Conservation (phyloP, 179 eudicot genomes). For the Silene coronaria region DNA sequence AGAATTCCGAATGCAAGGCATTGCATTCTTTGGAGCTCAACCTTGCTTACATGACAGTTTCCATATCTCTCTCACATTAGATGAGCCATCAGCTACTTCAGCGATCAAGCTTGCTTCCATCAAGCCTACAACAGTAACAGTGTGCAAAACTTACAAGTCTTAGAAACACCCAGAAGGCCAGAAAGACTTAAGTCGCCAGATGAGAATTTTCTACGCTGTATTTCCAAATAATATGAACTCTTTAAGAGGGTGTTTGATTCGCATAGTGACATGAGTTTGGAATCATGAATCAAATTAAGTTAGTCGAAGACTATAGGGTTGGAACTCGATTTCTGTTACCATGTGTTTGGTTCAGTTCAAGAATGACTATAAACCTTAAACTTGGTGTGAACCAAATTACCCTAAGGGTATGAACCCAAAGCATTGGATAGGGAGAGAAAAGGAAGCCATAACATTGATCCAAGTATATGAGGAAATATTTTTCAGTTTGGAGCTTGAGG, state of each 20-base stretch:
- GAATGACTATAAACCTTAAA: too few relatives aligned
- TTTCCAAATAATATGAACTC: not conserved
- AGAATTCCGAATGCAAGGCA: too few relatives aligned
- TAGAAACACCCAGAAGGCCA: not conserved
- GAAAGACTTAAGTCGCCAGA: not conserved
- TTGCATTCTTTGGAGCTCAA: not conserved
- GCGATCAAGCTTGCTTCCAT: conserved; percentile 29
- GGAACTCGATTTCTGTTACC: too few relatives aligned
- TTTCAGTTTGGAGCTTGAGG: not conserved
- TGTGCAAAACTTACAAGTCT: conserved; percentile 7
- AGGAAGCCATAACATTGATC: not conserved
- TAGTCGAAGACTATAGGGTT: too few relatives aligned
- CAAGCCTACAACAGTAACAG: conserved; percentile 26
- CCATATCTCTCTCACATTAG: conserved; percentile 39
- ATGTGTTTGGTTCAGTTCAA: too few relatives aligned
- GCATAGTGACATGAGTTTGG: not conserved
- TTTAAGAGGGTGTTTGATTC: not conserved
- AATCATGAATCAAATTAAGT: too few relatives aligned
- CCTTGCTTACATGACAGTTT: conserved; percentile 31
- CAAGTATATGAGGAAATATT: not conserved
- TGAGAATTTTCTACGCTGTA: not conserved
- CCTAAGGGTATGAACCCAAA: not conserved
- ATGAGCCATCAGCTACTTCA: conserved; percentile 37
- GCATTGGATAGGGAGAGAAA: not conserved
- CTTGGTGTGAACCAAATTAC: too few relatives aligned